Conservation (phyloP, 2,329 filamentous ascomycete species). For the Fusarium proliferatum region DNA sequence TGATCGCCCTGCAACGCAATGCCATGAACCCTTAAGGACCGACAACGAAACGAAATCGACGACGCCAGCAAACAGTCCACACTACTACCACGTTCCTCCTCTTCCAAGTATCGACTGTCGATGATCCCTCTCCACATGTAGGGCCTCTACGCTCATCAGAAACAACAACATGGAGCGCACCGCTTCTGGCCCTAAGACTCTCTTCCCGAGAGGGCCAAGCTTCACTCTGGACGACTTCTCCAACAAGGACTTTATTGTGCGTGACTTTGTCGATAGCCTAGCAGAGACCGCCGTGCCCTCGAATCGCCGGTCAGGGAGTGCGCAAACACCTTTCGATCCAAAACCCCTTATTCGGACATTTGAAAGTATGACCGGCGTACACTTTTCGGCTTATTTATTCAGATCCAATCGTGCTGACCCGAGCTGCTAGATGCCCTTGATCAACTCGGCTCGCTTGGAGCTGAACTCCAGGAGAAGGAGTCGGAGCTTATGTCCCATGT, state of each 20-base stretch:
- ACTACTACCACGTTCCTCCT: not conserved
- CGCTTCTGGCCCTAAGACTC: slow-evolving; percentile 66
- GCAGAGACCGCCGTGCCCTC: slow-evolving; percentile 85
- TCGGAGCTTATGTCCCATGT: slow-evolving; percentile 92
- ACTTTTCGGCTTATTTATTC: not conserved
- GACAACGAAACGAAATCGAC: slow-evolving; percentile 24
- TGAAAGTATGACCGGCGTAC: slow-evolving; percentile 67
- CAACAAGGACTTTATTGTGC: slow-evolving; percentile 94
- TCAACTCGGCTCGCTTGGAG: slow-evolving; percentile 76
- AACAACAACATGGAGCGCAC: slow-evolving; percentile 56
- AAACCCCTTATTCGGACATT: slow-evolving; percentile 97
- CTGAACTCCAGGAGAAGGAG: slow-evolving; percentile 89
- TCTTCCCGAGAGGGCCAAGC: slow-evolving; percentile 81
- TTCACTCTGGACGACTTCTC: slow-evolving; percentile 92
- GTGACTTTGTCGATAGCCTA: slow-evolving; percentile 95
- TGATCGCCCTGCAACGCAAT: slow-evolving; percentile 13
- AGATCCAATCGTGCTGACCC: slow-evolving; percentile 21
- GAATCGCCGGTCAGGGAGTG: slow-evolving; percentile 80
- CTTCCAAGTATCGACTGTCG: slow-evolving; percentile 11
- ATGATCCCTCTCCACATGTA: slow-evolving; percentile 47
- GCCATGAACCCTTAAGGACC: slow-evolving; percentile 33
- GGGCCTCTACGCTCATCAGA: slow-evolving; percentile 36
- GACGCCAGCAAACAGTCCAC: slow-evolving; percentile 19
- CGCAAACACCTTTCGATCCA: slow-evolving; percentile 81
- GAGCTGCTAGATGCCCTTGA: slow-evolving; percentile 66